These are phyloP conservation scores for Solanum chacoense DNA, from an alignment of 305 asterid genomes.

Conservation along the genomic window DNA sequence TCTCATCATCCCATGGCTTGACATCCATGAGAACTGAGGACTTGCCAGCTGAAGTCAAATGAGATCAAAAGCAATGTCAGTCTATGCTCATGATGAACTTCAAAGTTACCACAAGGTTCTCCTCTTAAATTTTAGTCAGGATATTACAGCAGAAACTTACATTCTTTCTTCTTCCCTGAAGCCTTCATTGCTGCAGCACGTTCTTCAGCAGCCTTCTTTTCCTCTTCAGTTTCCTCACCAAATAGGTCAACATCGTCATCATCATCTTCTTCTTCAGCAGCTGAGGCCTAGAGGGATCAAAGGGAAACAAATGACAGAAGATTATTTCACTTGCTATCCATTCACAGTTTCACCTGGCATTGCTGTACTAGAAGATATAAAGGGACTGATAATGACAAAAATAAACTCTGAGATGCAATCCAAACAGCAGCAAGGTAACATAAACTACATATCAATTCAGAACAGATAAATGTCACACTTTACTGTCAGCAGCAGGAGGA, in stretches of 20 bases:
- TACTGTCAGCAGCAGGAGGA: slow-evolving; percentile 53
- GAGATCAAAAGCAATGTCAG: neutral
- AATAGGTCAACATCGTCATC: slow-evolving; percentile 77
- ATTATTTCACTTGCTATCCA: neutral
- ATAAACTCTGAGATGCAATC: neutral
- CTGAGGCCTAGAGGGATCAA: slow-evolving; percentile 31
- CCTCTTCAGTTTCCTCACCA: slow-evolving; percentile 92
- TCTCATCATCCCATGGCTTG: slow-evolving; percentile 95
- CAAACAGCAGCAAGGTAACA: neutral
- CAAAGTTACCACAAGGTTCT: neutral
- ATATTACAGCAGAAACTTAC: slow-evolving; percentile 25
- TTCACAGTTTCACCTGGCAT: neutral
- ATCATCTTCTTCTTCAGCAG: slow-evolving; percentile 55
- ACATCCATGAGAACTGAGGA: slow-evolving; percentile 78
- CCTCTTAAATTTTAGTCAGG: neutral
- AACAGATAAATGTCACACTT: slow-evolving; percentile 12
- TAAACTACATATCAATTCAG: neutral
- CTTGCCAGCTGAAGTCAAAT: slow-evolving; percentile 51
- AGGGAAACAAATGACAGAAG: neutral
- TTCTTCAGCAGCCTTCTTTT: slow-evolving; percentile 80
- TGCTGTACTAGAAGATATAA: neutral
- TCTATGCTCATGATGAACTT: neutral
- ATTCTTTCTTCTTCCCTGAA: slow-evolving; percentile 67
- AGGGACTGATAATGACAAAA: neutral
- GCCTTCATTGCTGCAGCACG: slow-evolving; percentile 87